phyloP scores from a whole-genome alignment of 306 rosid species.

The Boehmeria nivea region DNA sequence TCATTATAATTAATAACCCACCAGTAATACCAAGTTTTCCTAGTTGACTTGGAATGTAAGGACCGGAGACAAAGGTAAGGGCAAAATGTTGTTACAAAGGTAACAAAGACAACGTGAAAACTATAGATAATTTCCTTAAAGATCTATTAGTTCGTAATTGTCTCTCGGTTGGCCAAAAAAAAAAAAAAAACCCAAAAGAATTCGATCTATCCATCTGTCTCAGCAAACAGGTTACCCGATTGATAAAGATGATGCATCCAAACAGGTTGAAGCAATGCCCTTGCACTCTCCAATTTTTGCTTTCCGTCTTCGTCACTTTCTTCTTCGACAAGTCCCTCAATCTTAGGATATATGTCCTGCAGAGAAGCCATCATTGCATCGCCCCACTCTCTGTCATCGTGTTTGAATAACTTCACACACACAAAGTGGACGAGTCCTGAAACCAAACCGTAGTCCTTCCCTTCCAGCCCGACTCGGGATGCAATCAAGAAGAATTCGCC shows the following conservation, averaged over 20 bases:
- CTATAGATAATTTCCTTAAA: no score
- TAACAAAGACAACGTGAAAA: no score
- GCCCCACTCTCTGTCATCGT: conserved; percentile 66
- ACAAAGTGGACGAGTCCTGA: conserved; percentile 69
- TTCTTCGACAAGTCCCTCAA: conserved; percentile 53
- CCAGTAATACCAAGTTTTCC: no score
- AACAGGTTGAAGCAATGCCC: conserved; percentile 66
- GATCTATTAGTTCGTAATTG: no score
- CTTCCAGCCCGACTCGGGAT: conserved; percentile 51
- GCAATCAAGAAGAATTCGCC: conserved; percentile 59
- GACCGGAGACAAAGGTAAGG: no score
- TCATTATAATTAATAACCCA: no score
- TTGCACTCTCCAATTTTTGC: conserved; percentile 37
- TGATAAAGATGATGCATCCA: conserved; percentile 80
- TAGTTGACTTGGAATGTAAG: no score
- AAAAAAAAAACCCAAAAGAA: neutral
- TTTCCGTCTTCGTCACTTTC: conserved; percentile 43
- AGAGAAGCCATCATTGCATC: conserved; percentile 56
- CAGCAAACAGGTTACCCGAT: conserved; percentile 51
- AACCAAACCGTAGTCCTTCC: conserved; percentile 46
- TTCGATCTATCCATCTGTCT: conserved; percentile 41
- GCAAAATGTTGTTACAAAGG: no score
- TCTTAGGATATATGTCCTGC: conserved; percentile 56
- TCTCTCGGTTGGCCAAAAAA: no score
- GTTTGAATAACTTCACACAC: conserved; percentile 45